These are phyloP conservation scores for Populus ilicifolia DNA, from an alignment of 345 rosid genomes.

Conservation along the genomic window DNA sequence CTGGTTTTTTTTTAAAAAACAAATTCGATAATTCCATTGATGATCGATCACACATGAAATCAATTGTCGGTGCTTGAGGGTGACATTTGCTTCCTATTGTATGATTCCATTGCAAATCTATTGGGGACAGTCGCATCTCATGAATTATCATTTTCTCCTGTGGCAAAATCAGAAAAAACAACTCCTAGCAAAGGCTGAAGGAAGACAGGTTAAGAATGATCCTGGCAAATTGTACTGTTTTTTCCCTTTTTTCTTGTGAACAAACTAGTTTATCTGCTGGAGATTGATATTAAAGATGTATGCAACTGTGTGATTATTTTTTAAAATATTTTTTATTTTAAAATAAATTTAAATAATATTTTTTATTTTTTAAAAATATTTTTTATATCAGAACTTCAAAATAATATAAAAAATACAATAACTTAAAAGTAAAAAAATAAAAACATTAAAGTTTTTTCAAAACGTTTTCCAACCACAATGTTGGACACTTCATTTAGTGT, in stretches of 20 bases:
- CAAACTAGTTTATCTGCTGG: not conserved
- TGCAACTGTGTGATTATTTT: fast-evolving
- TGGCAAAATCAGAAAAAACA: not conserved
- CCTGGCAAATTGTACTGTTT: no score
- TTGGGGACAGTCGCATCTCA: not conserved
- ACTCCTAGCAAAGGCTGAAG: not conserved
- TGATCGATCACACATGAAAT: not conserved
- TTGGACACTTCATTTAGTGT: fast-evolving
- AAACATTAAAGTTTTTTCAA: no score
- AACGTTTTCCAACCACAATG: fast-evolving
- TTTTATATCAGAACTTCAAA: fast-evolving
- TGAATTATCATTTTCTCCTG: not conserved
- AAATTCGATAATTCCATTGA: not conserved
- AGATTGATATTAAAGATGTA: not conserved
- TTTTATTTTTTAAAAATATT: no score
- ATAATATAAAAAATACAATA: no score
- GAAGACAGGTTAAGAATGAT: not conserved
- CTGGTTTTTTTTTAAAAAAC: no score
- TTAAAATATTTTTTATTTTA: no score
- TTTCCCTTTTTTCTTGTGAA: not conserved
- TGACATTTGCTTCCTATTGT: not conserved
- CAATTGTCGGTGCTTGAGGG: conserved; percentile 19
- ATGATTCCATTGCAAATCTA: not conserved
- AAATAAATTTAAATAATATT: no score
- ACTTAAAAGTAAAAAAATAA: no score